Base-by-base conservation (phyloP, 1,284 basidiomycete species). In the Cutaneotrichosporon cutaneum region DNA sequence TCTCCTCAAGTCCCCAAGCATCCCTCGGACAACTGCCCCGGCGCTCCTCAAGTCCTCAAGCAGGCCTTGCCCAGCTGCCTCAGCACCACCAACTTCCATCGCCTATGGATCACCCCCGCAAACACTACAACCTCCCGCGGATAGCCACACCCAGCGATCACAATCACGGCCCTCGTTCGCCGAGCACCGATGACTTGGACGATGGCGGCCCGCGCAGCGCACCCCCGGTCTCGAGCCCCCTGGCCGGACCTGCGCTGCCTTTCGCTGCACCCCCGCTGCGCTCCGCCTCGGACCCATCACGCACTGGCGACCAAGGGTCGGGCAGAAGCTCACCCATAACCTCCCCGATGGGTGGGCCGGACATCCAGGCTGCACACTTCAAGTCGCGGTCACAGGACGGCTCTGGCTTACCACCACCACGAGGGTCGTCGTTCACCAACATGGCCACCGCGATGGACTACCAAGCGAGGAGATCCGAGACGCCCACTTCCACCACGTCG, bases 201-300 rank as follows among this genome's bases (percentile, higher is more conserved):
- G 56, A 56, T 14, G 58, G 35, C 33, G 72, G 68, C 26, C 69
- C 73, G 21, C 62, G 70, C 27, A 70, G 68, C 57, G 72, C 72
- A 50, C 71, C 68, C 45, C 13, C 45, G 32, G 47, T 39, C 21
- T 39, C 58, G 10, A 64, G 63, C 30, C 63, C 59, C 7, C 54
- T 64, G 6, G 39, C 47, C 6, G 48, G 56, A 2, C 52, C 55
- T 26, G 44, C 45, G 21, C 47, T 54, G 6, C 36, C 58, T n/a
- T 56, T 56, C n/a, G 56, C 26, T 18, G 60, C 63, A 11, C 60
- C 50, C 7, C 76, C 76, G 0, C 39, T 71, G 4, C 68, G 76
- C 32, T 75, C 74, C 3, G 68, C 70, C 5, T 75, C 76, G n/a
- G 36, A 55, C 42, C 54, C 54, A 55, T 27, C 54, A 32, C 54